These are phyloP conservation scores for Diplosphaera chodatii DNA, from an alignment of 139 green algal genomes.

Conservation along the genomic window DNA sequence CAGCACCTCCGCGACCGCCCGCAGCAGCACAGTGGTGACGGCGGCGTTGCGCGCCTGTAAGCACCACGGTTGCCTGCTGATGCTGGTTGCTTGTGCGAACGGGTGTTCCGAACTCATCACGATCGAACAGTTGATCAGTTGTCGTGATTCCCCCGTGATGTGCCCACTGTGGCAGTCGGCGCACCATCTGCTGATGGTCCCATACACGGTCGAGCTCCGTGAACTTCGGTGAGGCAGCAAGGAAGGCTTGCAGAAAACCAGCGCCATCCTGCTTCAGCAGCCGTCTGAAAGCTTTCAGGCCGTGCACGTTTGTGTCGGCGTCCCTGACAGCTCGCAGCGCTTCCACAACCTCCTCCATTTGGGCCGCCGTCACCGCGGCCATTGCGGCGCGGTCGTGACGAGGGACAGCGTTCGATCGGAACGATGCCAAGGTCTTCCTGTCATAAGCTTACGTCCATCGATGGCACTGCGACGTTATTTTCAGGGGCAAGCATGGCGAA, in stretches of 20 bases:
- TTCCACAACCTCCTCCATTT: constrained; percentile 3
- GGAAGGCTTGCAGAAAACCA: constrained; percentile 7
- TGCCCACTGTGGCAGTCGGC: too few species aligned
- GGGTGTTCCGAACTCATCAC: too few species aligned
- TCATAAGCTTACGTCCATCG: too few species aligned
- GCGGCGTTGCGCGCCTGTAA: background rate
- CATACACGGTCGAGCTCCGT: background rate
- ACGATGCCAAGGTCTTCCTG: too few species aligned
- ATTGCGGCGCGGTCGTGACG: background rate
- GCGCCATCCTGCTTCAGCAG: background rate
- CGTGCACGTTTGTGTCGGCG: constrained; percentile 10
- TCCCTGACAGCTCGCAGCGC: constrained; percentile 9
- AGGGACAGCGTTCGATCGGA: too few species aligned
- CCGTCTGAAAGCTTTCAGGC: constrained; percentile 8
- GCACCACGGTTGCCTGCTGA: too few species aligned
- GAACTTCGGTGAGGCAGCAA: background rate
- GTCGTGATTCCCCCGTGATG: too few species aligned
- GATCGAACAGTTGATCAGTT: too few species aligned
- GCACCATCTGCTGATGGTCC: background rate
- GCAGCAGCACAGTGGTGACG: background rate
- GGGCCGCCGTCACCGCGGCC: too few species aligned
- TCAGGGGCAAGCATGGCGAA: too few species aligned
- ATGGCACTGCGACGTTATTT: too few species aligned
- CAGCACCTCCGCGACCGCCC: background rate
- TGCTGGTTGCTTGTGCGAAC: too few species aligned